Base-by-base conservation (phyloP, 1,284 basidiomycete species). In the Heliocybe sulcata region DNA sequence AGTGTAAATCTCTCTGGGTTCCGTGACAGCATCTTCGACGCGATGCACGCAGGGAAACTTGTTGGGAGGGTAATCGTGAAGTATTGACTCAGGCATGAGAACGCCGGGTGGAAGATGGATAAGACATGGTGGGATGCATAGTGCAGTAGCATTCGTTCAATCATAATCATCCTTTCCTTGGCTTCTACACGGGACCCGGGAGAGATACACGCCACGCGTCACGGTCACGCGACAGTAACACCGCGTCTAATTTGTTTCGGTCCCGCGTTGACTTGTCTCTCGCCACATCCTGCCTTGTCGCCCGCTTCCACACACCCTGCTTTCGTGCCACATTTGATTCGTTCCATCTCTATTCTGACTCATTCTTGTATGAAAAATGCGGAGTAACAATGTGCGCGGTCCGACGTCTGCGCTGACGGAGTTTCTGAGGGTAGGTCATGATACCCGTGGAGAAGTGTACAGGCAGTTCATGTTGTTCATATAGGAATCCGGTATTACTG, bases 381-480 rank as follows among this genome's bases (percentile, higher is more conserved):
- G 67, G 20, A 61, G 61, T 11, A 87, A 87, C 68, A 87, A 87
- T 56, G 86, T 97, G 45, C 81, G 90, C 19, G 95, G 95, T 0
- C 94, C 95, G 0, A 85, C 90, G 0, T 95, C 92, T 48, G 95
- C 95, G 0, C 72, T 98, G 11, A 97, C 95, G 25, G 92, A 94
- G 60, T 98, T 94, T 67, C 77, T 98, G 19, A 83, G 85, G 61
- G 94, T 93, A 59, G 57, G 82, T 74, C 52, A 14, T 25, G 27
- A 23, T 23, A 45, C 4, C 20, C 50, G 45, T 42, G 19, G 55
- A 22, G 6, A 38, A 22, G 22, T 35, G 48, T 55, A n/a, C 16
- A 53, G 48, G 16, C 27, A 29, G 26, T 52, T 58, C 23, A 45
- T 56, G 23, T 50, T n/a, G 14, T 27, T 25, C 38, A 45, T 35